Percentiles rank a stretch among this genome's conserved stretches.
phyloP scores from a whole-genome alignment of 2,329 filamentous ascomycete species.

The Ceratocystiopsis sp. region DNA sequence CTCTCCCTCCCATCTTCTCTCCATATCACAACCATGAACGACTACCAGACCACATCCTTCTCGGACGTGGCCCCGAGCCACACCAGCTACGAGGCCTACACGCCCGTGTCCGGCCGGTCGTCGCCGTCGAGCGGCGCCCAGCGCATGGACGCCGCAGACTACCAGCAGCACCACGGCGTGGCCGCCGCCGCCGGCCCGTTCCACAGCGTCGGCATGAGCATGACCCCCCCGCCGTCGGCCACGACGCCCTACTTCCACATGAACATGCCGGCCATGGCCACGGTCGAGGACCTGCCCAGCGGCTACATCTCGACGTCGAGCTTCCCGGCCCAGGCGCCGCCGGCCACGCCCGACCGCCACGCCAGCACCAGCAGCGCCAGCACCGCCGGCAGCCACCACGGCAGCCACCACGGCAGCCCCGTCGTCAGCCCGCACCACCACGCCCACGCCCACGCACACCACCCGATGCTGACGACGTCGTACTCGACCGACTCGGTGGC shows the following conservation, averaged over 20 bases:
- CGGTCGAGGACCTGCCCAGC: neutral
- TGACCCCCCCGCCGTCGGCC: conserved; percentile 19
- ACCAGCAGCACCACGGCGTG: conserved; percentile 8
- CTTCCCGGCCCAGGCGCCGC: conserved; percentile 1
- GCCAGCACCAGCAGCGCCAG: conserved; percentile 8
- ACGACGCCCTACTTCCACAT: conserved; percentile 8
- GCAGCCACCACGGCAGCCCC: conserved; percentile 65
- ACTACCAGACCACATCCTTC: conserved; percentile 19
- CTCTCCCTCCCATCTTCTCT: neutral
- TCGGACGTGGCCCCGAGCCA: neutral
- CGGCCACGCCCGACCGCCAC: conserved; percentile 8
- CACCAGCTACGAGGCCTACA: conserved; percentile 26
- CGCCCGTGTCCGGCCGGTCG: conserved; percentile 26
- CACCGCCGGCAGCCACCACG: conserved; percentile 1
- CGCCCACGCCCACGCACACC: conserved; percentile 21
- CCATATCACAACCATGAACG: conserved; percentile 18
- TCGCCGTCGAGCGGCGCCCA: conserved; percentile 19
- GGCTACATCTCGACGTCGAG: conserved; percentile 1
- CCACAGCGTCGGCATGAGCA: conserved; percentile 14
- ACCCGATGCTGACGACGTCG: conserved; percentile 60
- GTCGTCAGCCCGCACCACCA: no score
- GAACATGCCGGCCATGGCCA: conserved; percentile 1
- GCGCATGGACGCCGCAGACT: conserved; percentile 17
- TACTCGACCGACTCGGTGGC: conserved; percentile 42
- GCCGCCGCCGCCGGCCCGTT: conserved; percentile 9